Percentiles rank a stretch among this genome's conserved stretches.
These are phyloP conservation scores for Euphrasia arctica DNA, from an alignment of 305 asterid species.

Conservation along the genomic window DNA sequence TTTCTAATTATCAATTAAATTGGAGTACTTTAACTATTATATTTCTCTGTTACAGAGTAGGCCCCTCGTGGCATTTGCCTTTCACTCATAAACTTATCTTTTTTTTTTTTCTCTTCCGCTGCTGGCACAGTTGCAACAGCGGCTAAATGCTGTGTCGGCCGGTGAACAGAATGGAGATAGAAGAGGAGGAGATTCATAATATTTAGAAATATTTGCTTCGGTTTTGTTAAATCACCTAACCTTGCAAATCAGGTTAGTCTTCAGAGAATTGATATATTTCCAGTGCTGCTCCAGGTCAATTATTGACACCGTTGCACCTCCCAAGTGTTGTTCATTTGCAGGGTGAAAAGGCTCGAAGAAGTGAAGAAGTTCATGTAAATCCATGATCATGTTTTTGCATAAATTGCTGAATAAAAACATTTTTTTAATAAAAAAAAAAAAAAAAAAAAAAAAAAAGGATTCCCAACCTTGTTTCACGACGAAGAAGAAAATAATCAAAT, in stretches of 20 bases:
- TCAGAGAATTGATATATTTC: background rate
- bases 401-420: constrained; percentile 17
- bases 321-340: constrained; percentile 14
- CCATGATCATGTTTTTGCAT: constrained; percentile 29
- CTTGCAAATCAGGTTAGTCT: constrained; percentile 49
- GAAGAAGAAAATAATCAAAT: constrained; percentile 28
- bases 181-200: constrained; percentile 65
- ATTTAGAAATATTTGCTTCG: constrained; percentile 23
- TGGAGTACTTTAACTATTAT: constrained; percentile 9
- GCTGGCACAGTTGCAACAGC: constrained; percentile 87
- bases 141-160: constrained; percentile 45
- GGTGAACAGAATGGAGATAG: constrained; percentile 63
- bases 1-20: constrained; percentile 18
- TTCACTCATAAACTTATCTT: constrained; percentile 12
- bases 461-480: constrained; percentile 27
- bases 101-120: constrained; percentile 20
- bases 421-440: constrained; percentile 13
- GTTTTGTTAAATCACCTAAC: constrained; percentile 34
- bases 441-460: constrained; percentile 12
- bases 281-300: background rate
- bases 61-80: background rate
- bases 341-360: constrained; percentile 33
- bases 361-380: constrained; percentile 29
- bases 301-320: background rate
- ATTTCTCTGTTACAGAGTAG: background rate